Conservation (phyloP, 1,139 yeast species). For the Magnusiomyces tetraspermus region DNA sequence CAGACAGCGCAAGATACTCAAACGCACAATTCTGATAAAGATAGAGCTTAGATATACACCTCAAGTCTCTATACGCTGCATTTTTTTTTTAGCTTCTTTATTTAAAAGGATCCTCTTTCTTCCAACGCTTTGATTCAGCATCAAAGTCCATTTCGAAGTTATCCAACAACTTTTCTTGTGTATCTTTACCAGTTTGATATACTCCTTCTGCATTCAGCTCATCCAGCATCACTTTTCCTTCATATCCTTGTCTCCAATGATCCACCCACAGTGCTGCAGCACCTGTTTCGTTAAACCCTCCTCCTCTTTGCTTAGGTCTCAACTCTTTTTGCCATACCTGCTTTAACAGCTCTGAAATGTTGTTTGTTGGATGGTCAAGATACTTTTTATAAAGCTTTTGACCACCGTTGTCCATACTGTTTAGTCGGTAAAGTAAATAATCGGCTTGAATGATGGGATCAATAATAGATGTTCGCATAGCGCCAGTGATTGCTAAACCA, state of each 20-base stretch:
- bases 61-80: no score
- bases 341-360: constrained; percentile 50
- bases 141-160: constrained; percentile 22
- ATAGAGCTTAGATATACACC: no score
- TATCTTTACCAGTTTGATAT: constrained; percentile 18
- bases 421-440: constrained; percentile 64
- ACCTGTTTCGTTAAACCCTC: constrained; percentile 46
- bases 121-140: constrained; percentile 17
- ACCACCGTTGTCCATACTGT: constrained; percentile 34
- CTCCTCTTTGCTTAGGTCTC: constrained; percentile 27
- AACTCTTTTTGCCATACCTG: constrained; percentile 33
- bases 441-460: constrained; percentile 88
- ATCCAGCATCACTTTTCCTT: constrained; percentile 33
- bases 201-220: constrained; percentile 23
- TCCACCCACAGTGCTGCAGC: constrained; percentile 63
- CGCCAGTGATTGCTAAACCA: constrained; percentile 63
- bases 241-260: constrained; percentile 55
- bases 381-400: constrained; percentile 32
- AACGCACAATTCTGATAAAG: no score
- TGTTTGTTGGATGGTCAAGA: constrained; percentile 62
- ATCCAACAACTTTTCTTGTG: constrained; percentile 19
- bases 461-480: constrained; percentile 58
- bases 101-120: constrained; percentile 7
- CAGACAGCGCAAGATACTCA: not conserved
- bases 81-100: no score